Evolutionary conservation across 345 rosid species (phyloP).

Genomic region (Sonneratia caseolaris): DNA sequence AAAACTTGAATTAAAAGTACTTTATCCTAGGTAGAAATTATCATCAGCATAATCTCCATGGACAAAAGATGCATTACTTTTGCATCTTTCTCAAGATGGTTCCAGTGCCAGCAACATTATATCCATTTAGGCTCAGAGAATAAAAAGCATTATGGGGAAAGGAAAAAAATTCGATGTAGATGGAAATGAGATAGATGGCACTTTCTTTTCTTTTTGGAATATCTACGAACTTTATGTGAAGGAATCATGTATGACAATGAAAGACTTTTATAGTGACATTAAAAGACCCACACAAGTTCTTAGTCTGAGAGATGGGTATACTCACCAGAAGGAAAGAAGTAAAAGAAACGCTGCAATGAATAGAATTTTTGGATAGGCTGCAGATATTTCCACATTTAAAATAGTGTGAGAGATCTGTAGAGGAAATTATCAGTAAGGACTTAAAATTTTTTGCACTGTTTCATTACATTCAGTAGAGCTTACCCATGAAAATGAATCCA

Average conservation of each 20-base stretch:
- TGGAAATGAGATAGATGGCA: neutral
- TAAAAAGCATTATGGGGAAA: neutral
- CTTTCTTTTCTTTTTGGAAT: neutral
- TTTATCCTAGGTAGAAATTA: neutral
- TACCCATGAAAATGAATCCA: constrained; percentile 40
- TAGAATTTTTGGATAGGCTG: constrained; percentile 54
- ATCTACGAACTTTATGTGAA: neutral
- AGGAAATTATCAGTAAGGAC: neutral
- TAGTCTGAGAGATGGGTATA: constrained; percentile 3
- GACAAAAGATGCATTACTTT: neutral
- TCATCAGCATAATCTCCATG: neutral
- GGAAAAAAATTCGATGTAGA: neutral
- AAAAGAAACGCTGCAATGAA: constrained; percentile 52
- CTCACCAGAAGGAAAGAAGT: constrained; percentile 58
- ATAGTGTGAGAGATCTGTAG: neutral
- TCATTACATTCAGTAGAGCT: constrained; percentile 1
- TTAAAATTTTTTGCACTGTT: neutral
- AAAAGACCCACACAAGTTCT: neutral
- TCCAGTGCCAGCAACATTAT: neutral
- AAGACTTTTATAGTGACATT: neutral
- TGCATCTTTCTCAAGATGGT: neutral
- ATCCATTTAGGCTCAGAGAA: neutral
- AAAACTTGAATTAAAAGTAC: constrained; percentile 13
- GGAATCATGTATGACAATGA: neutral
- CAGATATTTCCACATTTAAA: constrained; percentile 15